Evolutionary conservation across 805 yeast species (phyloP), one percentile per base, ranked within the genome.

Genomic region (Kuraishia hungarica): DNA sequence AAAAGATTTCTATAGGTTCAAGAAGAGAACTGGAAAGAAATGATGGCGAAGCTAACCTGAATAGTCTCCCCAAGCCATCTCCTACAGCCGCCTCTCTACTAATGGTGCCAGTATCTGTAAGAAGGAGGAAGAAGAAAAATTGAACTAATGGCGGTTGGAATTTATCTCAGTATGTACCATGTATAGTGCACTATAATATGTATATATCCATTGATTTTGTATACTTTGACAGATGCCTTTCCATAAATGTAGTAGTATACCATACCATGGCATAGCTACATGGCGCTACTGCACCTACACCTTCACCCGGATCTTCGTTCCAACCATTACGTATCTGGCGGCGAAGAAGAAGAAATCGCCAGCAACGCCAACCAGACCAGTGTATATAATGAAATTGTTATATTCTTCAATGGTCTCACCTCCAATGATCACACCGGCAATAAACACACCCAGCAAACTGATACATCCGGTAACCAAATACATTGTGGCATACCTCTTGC

Each of bases 401-500:
- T 77, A 79, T 2, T 69, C 66, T 0, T 55, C 54, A 1, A 60
- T 49, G 19, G 72, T 56, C 17, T 71, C 72, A 49, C 69, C 63
- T 6, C 75, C 65, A 39, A 69, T 67, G 46, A 69, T 67, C 10
- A 68, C 61, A 59, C 74, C 74, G 10, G 63, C 77, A 54, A 28
- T 67, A 15, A 53, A 70, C 56, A 64, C 48, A 62, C 65, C 50
- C 60, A 51, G 64, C 58, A 55, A 67, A 57, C 73, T 75, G 50
- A 70, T 61, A 47, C 67, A 46, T 6, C 73, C 71, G 51, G 69
- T 52, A 51, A 72, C 55, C 55, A 62, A 55, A 64, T 79, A 83
- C 62, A 80, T 72, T n/a, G 88, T 76, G 0, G 89, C 89, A 59
- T 81, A 86, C 22, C 85, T 69, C 58, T 79, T 81, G 11, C 90